phyloP scores from a whole-genome alignment of 768 basidiomycete genomes.

The Galerina sulciceps region DNA sequence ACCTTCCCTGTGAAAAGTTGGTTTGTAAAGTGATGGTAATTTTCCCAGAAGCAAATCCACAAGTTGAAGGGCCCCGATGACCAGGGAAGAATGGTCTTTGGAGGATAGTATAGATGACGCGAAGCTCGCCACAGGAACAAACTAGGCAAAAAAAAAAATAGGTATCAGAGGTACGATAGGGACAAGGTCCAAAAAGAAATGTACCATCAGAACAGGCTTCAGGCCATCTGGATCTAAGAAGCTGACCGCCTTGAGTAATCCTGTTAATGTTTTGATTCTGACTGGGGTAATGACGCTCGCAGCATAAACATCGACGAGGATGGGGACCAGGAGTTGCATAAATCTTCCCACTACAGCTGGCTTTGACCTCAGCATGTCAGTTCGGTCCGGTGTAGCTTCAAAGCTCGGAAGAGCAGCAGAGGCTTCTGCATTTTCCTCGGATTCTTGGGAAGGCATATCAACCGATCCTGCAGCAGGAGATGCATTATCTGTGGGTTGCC shows the following conservation, averaged over 20 bases:
- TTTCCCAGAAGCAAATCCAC: slow-evolving; percentile 90
- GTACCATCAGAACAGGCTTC: slow-evolving; percentile 75
- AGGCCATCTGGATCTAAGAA: slow-evolving; percentile 83
- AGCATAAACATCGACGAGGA: slow-evolving; percentile 98
- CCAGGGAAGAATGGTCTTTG: slow-evolving; percentile 85
- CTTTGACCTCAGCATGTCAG: slow-evolving; percentile 76
- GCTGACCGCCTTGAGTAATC: slow-evolving; percentile 87
- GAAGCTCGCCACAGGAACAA: slow-evolving; percentile 94
- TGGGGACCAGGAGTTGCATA: slow-evolving; percentile 88
- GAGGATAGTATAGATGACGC: slow-evolving; percentile 93
- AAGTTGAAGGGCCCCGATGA: slow-evolving; percentile 89
- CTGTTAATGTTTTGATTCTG: slow-evolving; percentile 86
- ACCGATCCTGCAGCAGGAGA: slow-evolving; percentile 24
- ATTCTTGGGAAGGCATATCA: slow-evolving; percentile 39
- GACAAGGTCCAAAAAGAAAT: slow-evolving; percentile 26
- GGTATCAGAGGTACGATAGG: not conserved
- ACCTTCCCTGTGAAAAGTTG: slow-evolving; percentile 91
- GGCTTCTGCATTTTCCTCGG: slow-evolving; percentile 40
- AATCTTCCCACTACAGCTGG: slow-evolving; percentile 81
- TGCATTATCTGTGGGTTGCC: slow-evolving; percentile 29
- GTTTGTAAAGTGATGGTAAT: slow-evolving; percentile 82
- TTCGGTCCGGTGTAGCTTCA: slow-evolving; percentile 54
- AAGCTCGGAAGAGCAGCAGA: slow-evolving; percentile 37
- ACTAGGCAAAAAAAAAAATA: slow-evolving; percentile 46
- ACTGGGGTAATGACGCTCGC: slow-evolving; percentile 91